Conservation (phyloP, 257 asterid species). For the Thymus mandschuricus region DNA sequence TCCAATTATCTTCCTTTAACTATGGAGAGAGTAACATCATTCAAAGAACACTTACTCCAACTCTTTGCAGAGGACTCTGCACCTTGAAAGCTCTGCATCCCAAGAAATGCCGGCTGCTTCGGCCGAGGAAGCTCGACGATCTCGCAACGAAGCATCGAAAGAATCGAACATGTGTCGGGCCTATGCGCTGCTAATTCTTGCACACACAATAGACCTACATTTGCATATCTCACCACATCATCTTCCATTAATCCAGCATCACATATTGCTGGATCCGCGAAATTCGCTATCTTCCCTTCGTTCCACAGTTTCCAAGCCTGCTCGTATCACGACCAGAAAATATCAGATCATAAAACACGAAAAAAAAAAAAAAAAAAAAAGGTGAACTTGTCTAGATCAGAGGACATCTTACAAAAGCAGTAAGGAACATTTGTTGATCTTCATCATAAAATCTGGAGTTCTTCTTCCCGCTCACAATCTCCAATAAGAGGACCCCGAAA, state of each 20-base stretch:
- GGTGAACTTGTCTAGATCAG: neutral
- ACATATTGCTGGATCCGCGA: slow-evolving; percentile 41
- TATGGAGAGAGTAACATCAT: slow-evolving; percentile 9
- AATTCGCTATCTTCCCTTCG: slow-evolving; percentile 21
- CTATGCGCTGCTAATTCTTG: slow-evolving; percentile 55
- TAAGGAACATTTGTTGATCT: slow-evolving; percentile 39
- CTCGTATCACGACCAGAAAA: neutral
- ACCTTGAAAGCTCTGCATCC: slow-evolving; percentile 1
- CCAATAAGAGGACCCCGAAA: slow-evolving; percentile 47
- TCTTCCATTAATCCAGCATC: slow-evolving; percentile 19
- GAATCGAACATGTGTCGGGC: slow-evolving; percentile 48
- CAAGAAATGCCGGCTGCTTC: neutral
- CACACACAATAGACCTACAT: slow-evolving; percentile 55
- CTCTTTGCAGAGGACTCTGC: neutral
- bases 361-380: neutral
- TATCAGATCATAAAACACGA: neutral
- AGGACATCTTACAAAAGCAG: slow-evolving; percentile 50
- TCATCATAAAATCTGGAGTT: slow-evolving; percentile 28
- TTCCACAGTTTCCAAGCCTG: slow-evolving; percentile 49
- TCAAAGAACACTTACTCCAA: slow-evolving; percentile 25
- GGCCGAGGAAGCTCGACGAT: slow-evolving; percentile 2
- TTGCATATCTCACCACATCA: slow-evolving; percentile 42
- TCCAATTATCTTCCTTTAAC: slow-evolving; percentile 26
- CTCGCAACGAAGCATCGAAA: slow-evolving; percentile 48
- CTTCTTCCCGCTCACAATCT: slow-evolving; percentile 38